Evolutionary conservation across 2,329 filamentous ascomycete genomes (phyloP), one percentile per base, ranked within the genome.

Genomic region (Talaromyces verruculosus): DNA sequence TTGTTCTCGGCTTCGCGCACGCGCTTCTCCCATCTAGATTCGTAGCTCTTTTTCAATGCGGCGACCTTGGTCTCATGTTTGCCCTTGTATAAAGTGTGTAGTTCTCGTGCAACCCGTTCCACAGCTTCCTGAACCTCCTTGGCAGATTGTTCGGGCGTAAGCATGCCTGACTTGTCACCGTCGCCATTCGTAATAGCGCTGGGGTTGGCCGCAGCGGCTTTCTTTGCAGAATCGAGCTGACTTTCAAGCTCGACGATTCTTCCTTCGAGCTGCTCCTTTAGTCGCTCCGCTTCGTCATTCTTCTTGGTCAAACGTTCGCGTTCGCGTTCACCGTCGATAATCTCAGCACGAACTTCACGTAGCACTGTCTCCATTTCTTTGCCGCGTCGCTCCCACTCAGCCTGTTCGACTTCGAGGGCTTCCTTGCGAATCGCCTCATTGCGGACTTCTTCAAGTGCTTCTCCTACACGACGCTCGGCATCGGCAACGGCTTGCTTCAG

Each of bases 41-140:
- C 92, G 80, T 98, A 89, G 73, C 85, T 87, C 72, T 88, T 87
- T 76, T 89, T 98, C 69, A 99, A 84, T 3, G 93, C 94, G 0
- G 91, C 87, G 53, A 98, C 94, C 82, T 99, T 99, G 68, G 89
- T 92, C 81, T 98, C 94, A 77, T 99, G 95, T 81, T 99, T 99
- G 75, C 90, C 89, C 82, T 97, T 98, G 85, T 99, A 99, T 11
- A 97, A 85, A 0, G 89, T 85, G 76, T 99, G 95, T 47, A 99
- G 85, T 75, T 99, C 95, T 35, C 92, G 87, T n/a, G 94, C 93
- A 47, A 98, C 93, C 70, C 93, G 92, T 78, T 97, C 92, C 25
- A 94, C 90, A 1, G 91, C 90, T 53, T 91, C 84, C 74, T 97
- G 93, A 60, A 97, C 90, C 69, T 96, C 92, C 45, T 81, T 78